Conservation (phyloP, 768 basidiomycete genomes). For the Hypholoma fasciculare region DNA sequence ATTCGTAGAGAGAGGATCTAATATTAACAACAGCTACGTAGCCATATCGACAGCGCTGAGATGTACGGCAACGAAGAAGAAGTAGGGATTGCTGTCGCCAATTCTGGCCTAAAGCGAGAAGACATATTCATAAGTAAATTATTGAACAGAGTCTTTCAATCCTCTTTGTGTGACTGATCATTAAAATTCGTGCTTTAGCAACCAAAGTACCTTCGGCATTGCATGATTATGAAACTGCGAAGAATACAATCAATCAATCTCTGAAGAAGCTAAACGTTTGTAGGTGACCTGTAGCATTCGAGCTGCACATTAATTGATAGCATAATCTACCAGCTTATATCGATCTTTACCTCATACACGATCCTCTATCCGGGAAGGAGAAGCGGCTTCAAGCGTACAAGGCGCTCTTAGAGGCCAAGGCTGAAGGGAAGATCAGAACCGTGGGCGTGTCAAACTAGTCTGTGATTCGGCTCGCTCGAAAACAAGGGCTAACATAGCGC, state of each 20-base stretch:
- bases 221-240: neutral
- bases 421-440: conserved; percentile 61
- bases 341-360: conserved; percentile 79
- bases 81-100: conserved; percentile 10
- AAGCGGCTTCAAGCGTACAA: conserved; percentile 68
- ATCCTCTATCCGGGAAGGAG: conserved; percentile 59
- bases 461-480: conserved; percentile 16
- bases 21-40: neutral
- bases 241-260: neutral
- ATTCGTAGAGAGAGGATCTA: neutral
- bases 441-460: conserved; percentile 85
- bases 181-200: neutral
- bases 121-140: conserved; percentile 14
- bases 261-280: neutral
- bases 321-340: conserved; percentile 26
- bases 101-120: conserved; percentile 9
- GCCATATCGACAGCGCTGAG: conserved; percentile 15
- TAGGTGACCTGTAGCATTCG: neutral
- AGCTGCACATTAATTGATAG: neutral
- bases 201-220: neutral
- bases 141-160: neutral
- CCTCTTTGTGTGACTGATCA: neutral
- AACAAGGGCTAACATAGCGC: neutral
- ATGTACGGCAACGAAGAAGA: conserved; percentile 14
- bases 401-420: conserved; percentile 60